Evolutionary conservation across 139 green algal genomes (phyloP), one percentile per base, ranked within the genome.

Genomic region (Chlorella sp.): DNA sequence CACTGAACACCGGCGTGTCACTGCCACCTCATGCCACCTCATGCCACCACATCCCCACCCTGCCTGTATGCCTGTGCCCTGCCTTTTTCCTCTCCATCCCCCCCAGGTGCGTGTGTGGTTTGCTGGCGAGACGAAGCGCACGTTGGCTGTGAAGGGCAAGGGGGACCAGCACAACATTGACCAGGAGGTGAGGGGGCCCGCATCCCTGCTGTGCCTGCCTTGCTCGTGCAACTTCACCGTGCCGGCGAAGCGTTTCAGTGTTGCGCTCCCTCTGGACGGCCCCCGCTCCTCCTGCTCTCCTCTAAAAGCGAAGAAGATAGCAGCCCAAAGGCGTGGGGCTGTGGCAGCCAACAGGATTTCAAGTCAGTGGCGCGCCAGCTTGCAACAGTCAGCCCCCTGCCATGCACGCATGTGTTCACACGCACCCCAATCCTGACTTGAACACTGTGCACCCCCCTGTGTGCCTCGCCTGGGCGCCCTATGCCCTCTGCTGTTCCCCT

Each of bases 51-150:
- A 73, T 26, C 64, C 3, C 3, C 64, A 30, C 2, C 21, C 22
- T 73, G 64, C 11, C 64, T 16, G 3, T 14, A 73, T 16, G 11
- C 64, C 64, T 26, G 64, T 2, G 2, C 64, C 64, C 64, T 16
- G 21, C 71, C 14, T 39, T 2, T 78, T 37, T 0, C 75, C 30
- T 28, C 36, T n/a, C n/a, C n/a, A n/a, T n/a, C 37, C 77, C 28
- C 42, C 11, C 57, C 82, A 86, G 82, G 82, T 53, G n/a, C 82
- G 57, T 5, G 82, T 86, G 57, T 76, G 57, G 57, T 86, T 86
- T 86, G 82, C 82, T 11, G 82, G 82, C 12, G 28, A 86, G 82
- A 28, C 30, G 18, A 86, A 86, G 82, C 34, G 39, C 28, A 86
- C 82, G 57, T n/a, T 57, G 19, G 57, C 26, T 34, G n/a, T 86